Evolutionary conservation across 1,139 yeast genomes (phyloP), one percentile per base, ranked within the genome.

Genomic region (Protomyces gravidus): DNA sequence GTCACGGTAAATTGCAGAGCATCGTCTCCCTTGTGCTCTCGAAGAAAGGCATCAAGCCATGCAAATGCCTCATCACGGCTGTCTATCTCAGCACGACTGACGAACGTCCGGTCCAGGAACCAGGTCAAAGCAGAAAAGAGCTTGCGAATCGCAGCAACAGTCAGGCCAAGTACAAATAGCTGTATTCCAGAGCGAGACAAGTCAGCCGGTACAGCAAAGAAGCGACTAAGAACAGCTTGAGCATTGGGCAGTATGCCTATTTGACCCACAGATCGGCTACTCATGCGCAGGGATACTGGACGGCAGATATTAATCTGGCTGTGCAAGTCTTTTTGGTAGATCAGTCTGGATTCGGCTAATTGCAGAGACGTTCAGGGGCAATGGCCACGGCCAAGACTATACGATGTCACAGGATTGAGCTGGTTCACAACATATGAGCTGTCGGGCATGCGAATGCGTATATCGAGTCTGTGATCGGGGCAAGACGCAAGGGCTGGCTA

Each of bases 41-140:
- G 45, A 4, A 53, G 47, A 25, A 45, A 53, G 7, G 45, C 19
- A 36, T 40, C 48, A 27, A 53, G 27, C 50, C 49, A 53, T n/a
- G 39, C 51, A 46, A 21, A 53, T 7, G 58, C 58, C 27, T 53
- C 58, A 26, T 53, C 58, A 17, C 58, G 47, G 32, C 58, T 53
- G 15, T 53, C 58, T 7, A 53, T 46, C 39, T 46, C 51, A 7
- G 58, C 47, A 5, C 58, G 58, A 36, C 51, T 50, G 15, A 53
- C 27, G 21, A 45, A 36, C 6, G 58, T 53, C 27, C 58, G 50
- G 19, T 53, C 58, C 26, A 46, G 21, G 3, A 53, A 25, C 15
- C 51, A 33, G n/a, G 48, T 45, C n/a, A 53, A 11, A 17, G 27
- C 19, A 15, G 47, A 32, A 9, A 46, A 27, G 9, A 33, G 45